These are phyloP conservation scores for Ceratobasidium sp. DNA, from an alignment of 1,284 basidiomycete genomes.

Conservation along the genomic window DNA sequence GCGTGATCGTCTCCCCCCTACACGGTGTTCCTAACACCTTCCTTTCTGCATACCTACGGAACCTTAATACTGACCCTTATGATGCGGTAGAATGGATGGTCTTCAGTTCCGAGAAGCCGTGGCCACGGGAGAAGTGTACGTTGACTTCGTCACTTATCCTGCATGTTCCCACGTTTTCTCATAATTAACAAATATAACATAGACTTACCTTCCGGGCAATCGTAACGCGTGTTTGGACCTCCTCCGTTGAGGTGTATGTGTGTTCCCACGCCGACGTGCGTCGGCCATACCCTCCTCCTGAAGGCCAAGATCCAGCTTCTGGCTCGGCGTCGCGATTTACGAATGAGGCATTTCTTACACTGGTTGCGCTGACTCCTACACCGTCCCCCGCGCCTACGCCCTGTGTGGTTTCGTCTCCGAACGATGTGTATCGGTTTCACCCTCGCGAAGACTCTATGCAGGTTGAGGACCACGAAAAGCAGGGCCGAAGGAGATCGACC, in stretches of 20 bases:
- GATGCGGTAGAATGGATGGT: slow-evolving; percentile 48
- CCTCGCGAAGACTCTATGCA: neutral
- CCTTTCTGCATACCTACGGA: too few relatives aligned
- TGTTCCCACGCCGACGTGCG: slow-evolving; percentile 48
- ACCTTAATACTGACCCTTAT: slow-evolving; percentile 16
- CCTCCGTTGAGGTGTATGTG: slow-evolving; percentile 50
- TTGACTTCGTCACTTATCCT: neutral
- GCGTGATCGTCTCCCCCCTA: neutral
- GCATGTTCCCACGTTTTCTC: neutral
- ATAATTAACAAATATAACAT: slow-evolving; percentile 2
- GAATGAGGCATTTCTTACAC: slow-evolving; percentile 48
- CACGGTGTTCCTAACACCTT: too few relatives aligned
- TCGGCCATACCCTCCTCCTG: slow-evolving; percentile 34
- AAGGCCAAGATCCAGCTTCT: slow-evolving; percentile 8
- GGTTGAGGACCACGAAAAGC: neutral
- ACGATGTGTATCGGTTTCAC: neutral
- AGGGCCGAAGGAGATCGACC: neutral
- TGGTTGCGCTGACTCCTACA: slow-evolving; percentile 46
- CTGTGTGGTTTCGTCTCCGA: slow-evolving; percentile 1
- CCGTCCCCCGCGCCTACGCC: slow-evolving; percentile 24
- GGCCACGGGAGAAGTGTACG: slow-evolving; percentile 49
- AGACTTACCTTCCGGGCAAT: slow-evolving; percentile 50
- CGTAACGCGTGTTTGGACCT: slow-evolving; percentile 46
- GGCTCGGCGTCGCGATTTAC: slow-evolving; percentile 45
- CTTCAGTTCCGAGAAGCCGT: slow-evolving; percentile 48